A percentile compares a stretch with the other conserved stretches of the same genome.
These are phyloP conservation scores for Luvunga scandens DNA, from an alignment of 345 rosid genomes.

Conservation along the genomic window DNA sequence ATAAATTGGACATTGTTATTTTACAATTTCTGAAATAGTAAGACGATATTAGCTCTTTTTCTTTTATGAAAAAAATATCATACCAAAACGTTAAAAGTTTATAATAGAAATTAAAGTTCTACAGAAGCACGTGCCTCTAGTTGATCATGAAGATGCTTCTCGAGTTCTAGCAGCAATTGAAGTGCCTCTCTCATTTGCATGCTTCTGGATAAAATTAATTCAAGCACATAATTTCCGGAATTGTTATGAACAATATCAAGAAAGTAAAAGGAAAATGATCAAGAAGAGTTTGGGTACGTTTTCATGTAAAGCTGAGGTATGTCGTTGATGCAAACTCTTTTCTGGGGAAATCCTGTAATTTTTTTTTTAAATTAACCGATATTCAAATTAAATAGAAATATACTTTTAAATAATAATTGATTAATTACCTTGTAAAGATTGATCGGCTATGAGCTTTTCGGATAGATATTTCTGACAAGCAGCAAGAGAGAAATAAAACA, in stretches of 20 bases:
- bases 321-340: not conserved
- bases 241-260: too few species aligned
- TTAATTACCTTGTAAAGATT: constrained; percentile 3
- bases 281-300: not conserved
- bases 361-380: too few species aligned
- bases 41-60: too few species aligned
- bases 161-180: constrained; percentile 75
- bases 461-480: constrained; percentile 13
- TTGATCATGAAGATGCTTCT: constrained; percentile 88
- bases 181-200: constrained; percentile 75
- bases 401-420: too few species aligned
- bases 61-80: too few species aligned
- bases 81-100: too few species aligned
- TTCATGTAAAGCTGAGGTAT: not conserved
- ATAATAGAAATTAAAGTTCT: not conserved
- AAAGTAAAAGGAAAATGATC: not conserved
- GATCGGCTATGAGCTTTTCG: not conserved
- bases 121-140: constrained; percentile 53
- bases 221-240: not conserved
- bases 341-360: constrained; percentile 3
- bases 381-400: too few species aligned
- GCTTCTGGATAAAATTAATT: constrained; percentile 28
- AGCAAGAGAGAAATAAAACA: not conserved
- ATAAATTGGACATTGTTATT: too few species aligned
- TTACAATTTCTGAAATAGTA: too few species aligned